Conservation (phyloP, 2,329 filamentous ascomycete species). For the Ceratocystis cacaofunesta region DNA sequence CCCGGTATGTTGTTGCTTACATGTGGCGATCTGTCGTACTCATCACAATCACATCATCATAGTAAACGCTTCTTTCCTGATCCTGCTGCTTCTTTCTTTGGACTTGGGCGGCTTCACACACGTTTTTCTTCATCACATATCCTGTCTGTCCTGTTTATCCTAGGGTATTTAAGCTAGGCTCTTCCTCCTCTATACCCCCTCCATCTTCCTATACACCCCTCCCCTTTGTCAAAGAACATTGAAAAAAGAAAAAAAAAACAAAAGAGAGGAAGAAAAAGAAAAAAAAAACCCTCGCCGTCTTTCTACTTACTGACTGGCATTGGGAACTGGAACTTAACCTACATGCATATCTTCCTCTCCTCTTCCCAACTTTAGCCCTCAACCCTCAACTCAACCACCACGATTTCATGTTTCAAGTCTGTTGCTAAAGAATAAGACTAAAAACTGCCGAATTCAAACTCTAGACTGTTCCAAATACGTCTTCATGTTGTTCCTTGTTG, state of each 20-base stretch:
- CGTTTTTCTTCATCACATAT: conserved; percentile 17
- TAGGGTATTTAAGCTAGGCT: not conserved
- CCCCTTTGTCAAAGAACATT: not conserved
- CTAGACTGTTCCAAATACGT: not conserved
- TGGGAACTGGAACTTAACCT: conserved; percentile 4
- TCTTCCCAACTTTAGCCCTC: not conserved
- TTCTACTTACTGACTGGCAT: not conserved
- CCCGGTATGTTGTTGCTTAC: not conserved
- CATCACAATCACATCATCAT: not conserved
- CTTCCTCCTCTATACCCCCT: not conserved
- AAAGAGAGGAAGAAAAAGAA: not conserved
- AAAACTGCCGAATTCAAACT: conserved; percentile 1
- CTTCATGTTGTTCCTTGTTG: not conserved
- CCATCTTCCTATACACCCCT: not conserved
- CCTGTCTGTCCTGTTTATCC: not conserved
- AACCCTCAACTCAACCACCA: conserved; percentile 6
- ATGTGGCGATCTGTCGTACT: not conserved
- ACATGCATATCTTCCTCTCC: conserved; percentile 1
- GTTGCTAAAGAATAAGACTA: conserved; percentile 1
- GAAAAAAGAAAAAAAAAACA: not conserved
- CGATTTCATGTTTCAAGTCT: not conserved
- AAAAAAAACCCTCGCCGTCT: not conserved
- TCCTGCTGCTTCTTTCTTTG: not conserved
- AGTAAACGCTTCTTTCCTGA: conserved; percentile 1
- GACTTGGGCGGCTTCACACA: conserved; percentile 18